phyloP scores from a whole-genome alignment of 2,329 filamentous ascomycete genomes.

The Thielaviopsis musarum region DNA sequence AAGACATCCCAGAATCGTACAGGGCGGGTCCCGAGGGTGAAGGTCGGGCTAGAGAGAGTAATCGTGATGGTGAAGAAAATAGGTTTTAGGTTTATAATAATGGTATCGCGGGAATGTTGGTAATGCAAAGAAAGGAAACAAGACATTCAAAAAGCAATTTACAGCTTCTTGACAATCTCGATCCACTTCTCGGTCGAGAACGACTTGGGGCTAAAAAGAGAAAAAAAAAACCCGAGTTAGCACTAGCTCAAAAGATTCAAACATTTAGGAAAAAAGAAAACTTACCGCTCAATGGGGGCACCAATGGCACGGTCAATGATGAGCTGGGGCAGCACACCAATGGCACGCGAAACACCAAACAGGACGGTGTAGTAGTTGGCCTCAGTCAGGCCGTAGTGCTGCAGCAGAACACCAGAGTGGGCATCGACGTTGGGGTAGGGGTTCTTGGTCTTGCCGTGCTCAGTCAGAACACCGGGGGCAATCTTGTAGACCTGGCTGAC shows the following conservation, averaged over 20 bases:
- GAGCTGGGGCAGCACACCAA: constrained; percentile 96
- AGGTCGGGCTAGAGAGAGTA: constrained; percentile 3
- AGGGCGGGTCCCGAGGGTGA: constrained; percentile 8
- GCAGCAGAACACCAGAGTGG: constrained; percentile 96
- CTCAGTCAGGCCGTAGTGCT: constrained; percentile 98
- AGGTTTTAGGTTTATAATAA: neutral
- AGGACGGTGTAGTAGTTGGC: constrained; percentile 99
- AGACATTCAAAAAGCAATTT: constrained; percentile 24
- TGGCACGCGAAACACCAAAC: constrained; percentile 94
- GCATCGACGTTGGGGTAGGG: constrained; percentile 97
- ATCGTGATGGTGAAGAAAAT: neutral
- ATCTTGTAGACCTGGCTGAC: constrained; percentile 99
- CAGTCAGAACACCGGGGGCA: constrained; percentile 86
- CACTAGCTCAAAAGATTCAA: neutral
- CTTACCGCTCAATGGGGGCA: constrained; percentile 76
- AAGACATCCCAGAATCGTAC: constrained; percentile 9
- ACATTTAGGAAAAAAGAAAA: neutral
- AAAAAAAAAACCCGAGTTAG: constrained; percentile 8
- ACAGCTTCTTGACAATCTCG: constrained; percentile 86
- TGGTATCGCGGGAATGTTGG: neutral
- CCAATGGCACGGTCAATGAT: constrained; percentile 98
- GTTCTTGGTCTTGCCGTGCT: constrained; percentile 99
- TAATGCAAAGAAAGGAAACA: constrained; percentile 1
- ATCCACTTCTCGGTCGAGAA: constrained; percentile 96
- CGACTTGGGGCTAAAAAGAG: constrained; percentile 53